Base-by-base conservation (phyloP, 2,329 filamentous ascomycete species). In the Fusarium agapanthi region DNA sequence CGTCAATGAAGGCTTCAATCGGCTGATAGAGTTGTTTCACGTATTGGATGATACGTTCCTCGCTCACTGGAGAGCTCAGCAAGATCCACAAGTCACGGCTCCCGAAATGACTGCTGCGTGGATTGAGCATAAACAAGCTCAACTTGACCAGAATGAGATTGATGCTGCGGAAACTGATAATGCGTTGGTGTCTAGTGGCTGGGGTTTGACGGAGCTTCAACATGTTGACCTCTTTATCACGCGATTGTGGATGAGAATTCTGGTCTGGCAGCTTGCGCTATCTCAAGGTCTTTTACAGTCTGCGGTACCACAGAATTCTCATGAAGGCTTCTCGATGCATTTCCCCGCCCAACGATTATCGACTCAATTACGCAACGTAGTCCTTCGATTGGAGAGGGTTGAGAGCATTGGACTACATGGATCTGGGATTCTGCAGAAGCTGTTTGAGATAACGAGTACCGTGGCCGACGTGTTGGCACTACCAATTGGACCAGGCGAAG, bases 391-490 rank as follows among this genome's bases (percentile, higher is more conserved):
- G 0, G 75, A 79, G 9, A 82, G 76, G 41, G 76, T 81, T 3
- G 78, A 81, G n/a, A 85, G 85, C 37, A 85, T 90, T 50, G 85
- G 84, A 8, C 84, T 88, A 2, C 87, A 90, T 69, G 88, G 88
- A 10, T 86, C 83, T n/a, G 86, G 86, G 12, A 88, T 90, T 54
- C 78, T 89, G 24, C 85, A 88, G 61, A 90, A 90, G 71, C 78
- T 90, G 5, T 88, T 90, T 54, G 88, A 90, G 71, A 88, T 90
- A 58, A 87, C 87, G 0, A 88, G 87, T 71, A 89, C 88, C 0
- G 87, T 89, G 41, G 87, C 88, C 0, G 88, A 90, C 61, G 88
- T 90, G 2, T 80, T 89, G 51, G 85, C 87, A 22, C 78, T 89
- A 3, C 85, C 86, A 0, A 82, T 83, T 6, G 83, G 8, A 80